Evolutionary conservation across 441 rosid genomes (phyloP).

Genomic region (Bruguiera hainesii): DNA sequence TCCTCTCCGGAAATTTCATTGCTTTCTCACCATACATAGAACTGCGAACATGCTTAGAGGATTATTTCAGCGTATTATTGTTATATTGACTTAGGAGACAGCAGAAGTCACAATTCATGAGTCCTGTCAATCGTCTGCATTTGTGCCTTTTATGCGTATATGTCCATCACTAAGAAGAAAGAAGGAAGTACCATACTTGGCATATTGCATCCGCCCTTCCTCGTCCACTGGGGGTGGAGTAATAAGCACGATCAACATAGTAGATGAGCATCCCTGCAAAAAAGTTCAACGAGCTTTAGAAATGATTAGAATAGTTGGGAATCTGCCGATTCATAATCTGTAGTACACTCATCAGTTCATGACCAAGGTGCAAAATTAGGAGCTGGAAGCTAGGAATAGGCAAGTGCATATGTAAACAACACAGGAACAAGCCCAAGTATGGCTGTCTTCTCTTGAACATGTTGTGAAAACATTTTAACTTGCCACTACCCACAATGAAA

Average conservation of each 20-base stretch:
- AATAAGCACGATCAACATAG: slow-evolving; percentile 68
- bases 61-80: background rate
- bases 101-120: background rate
- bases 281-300: background rate
- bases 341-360: background rate
- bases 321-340: background rate
- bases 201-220: slow-evolving; percentile 62
- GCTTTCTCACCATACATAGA: slow-evolving; percentile 71
- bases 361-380: background rate
- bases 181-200: slow-evolving; percentile 38
- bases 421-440: too few relatives aligned
- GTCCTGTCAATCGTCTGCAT: background rate
- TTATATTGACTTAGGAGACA: background rate
- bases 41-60: slow-evolving; percentile 32
- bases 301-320: slow-evolving; percentile 3
- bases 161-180: background rate
- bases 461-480: too few relatives aligned
- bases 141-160: background rate
- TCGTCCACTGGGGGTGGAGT: slow-evolving; percentile 87
- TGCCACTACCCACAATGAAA: too few relatives aligned
- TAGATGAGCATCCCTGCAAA: slow-evolving; percentile 58
- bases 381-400: background rate
- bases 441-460: too few relatives aligned
- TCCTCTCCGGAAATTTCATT: slow-evolving; percentile 71
- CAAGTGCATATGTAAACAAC: too few relatives aligned